Base-by-base conservation (phyloP, 176 grass and related monocot species). In the Zoysia pacifica region DNA sequence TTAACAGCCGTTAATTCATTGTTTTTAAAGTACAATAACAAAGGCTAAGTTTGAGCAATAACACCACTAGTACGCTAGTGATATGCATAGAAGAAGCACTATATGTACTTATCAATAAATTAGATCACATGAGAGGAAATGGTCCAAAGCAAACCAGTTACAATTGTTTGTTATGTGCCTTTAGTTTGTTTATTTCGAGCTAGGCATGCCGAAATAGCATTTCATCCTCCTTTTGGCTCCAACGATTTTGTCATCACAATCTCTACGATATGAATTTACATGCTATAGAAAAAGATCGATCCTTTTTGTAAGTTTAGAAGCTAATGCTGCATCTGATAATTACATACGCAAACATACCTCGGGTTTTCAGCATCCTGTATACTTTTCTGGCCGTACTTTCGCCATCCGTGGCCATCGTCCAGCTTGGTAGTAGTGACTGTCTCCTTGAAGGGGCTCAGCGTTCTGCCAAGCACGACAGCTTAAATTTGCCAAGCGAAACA, bases 361-460 rank as follows among this genome's bases (percentile, higher is more conserved):
- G 74, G 83, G 37, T 91, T 76, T 20, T 58, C 46, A 5, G 88
- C 83, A 15, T 70, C 72, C 3, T 93, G 76, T 28, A 99, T 95
- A 9, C 15, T 11, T 62, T 99, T 99, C 47, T 93, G 92, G 1
- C 96, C 96, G 36, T 99, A 99, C 66, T 99, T 99, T 45, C 96
- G 72, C 96, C 96, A 99, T 81, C 72, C 65, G 3, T 80, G 72
- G 11, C 84, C 92, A 75, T 99, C 96, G 0, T 88, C 61, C 3
- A 70, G n/a, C 28, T 19, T 83, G 6, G 9, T 45, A 10, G 78
- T 4, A 4, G 81, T 77, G 11, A 93, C 37, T 28, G 41, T 89
- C 28, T 50, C 74, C 3, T 51, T 13, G 47, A 84, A 77, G 71
- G 90, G 86, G 48, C 66, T 78, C 73, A 82, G 69, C 44, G 90